Evolutionary conservation across 2,329 filamentous ascomycete genomes (phyloP), one percentile per base, ranked within the genome.

Genomic region (Arthrobotrys conoides): DNA sequence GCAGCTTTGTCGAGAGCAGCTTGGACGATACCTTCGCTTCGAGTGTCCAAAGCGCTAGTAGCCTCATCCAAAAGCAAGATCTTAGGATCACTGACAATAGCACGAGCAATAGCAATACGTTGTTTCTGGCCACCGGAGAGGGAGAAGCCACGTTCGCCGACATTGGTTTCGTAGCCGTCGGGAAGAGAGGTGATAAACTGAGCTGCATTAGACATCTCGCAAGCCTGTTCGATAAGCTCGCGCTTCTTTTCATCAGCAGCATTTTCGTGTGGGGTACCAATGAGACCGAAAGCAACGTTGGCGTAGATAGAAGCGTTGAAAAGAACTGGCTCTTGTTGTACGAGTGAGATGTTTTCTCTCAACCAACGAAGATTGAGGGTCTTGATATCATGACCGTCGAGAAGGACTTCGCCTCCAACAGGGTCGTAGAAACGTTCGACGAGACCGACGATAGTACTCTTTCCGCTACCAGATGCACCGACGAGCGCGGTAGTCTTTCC

Each of bases 111-210:
- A 5, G 22, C 27, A 83, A 98, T 96, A 82, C 96, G 93, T 85
- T 98, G 96, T 84, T 97, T 97, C 85, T 99, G 96, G 41, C 96
- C 96, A 84, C 96, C 96, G 70, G 93, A 97, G 8, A 99, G 88
- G 66, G 97, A 86, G 83, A 97, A 97, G 9, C 96, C 96, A 80
- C 94, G 91, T 84, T 98, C 94, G 71, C 96, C 96, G n/a, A 98
- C 95, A 81, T 96, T 91, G 0, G 96, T 98, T 81, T 97, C 89
- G 82, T 98, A 98, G 1, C 92, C 92, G 81, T 98, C 92, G 0
- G 96, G 94, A 0, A 98, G 88, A 12, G 88, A 85, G 5, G 87
- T 89, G 81, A 99, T 91, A 83, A 99, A 99, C 80, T 97, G 94
- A 83, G 98, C 94, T 0, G 95, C 95, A 82, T 98, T 97, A 14